Conservation (phyloP, 176 grass and related monocot genomes). For the Juncus effusus region DNA sequence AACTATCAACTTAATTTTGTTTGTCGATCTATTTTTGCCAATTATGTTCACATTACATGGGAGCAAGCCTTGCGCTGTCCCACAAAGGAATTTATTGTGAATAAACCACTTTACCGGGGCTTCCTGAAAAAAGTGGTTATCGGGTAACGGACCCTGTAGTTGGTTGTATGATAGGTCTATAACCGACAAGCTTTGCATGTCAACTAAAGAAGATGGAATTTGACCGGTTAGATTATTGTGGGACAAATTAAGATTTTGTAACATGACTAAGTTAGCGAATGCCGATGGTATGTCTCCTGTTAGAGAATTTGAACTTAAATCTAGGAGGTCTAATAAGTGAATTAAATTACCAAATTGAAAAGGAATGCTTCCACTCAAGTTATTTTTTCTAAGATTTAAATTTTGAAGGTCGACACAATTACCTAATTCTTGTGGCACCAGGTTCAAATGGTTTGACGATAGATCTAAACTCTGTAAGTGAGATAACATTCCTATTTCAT, state of each 20-base stretch:
- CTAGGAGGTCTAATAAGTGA: slow-evolving; percentile 12
- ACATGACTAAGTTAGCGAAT: slow-evolving; percentile 20
- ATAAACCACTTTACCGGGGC: slow-evolving; percentile 4
- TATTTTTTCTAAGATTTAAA: slow-evolving; percentile 25
- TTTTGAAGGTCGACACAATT: slow-evolving; percentile 16
- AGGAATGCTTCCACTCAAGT: slow-evolving; percentile 35
- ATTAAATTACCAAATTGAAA: slow-evolving; percentile 24
- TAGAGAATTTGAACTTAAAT: slow-evolving; percentile 31
- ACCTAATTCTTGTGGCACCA: neutral
- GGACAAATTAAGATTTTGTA: slow-evolving; percentile 33
- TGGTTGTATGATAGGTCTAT: slow-evolving; percentile 42
- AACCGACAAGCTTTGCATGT: slow-evolving; percentile 28
- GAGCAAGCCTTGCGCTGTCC: neutral
- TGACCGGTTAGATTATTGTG: slow-evolving; percentile 39
- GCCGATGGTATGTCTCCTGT: slow-evolving; percentile 19
- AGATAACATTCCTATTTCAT: neutral
- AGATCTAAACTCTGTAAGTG: slow-evolving; percentile 1
- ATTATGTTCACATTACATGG: neutral
- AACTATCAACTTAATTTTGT: neutral
- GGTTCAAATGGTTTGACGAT: neutral
- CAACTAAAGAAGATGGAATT: slow-evolving; percentile 13
- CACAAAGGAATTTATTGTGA: slow-evolving; percentile 23
- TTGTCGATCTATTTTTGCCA: neutral
- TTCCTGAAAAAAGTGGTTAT: neutral
- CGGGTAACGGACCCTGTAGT: slow-evolving; percentile 25